Conservation (phyloP, 75 land plant species). For the Cupressus sempervirens region DNA sequence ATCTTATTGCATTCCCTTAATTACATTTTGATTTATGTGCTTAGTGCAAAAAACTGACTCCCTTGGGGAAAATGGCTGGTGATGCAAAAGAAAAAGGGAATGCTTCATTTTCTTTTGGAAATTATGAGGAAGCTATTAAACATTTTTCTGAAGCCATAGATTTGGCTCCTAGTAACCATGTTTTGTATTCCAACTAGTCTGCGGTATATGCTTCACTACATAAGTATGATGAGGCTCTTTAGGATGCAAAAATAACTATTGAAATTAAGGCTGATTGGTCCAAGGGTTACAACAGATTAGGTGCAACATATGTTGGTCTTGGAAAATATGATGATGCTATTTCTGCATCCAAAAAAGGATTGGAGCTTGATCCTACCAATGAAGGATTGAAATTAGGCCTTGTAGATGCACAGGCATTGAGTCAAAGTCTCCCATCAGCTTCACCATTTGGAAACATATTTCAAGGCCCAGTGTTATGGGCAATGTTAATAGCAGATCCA, state of each 20-base stretch:
- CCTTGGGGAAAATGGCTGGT: conserved; percentile 71
- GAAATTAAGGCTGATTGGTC: conserved; percentile 90
- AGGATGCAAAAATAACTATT: conserved; percentile 88
- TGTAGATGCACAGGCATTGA: conserved; percentile 68
- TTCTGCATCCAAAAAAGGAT: conserved; percentile 76
- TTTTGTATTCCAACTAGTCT: conserved; percentile 93
- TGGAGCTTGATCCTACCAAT: conserved; percentile 76
- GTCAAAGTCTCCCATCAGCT: conserved; percentile 17
- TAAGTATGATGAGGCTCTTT: conserved; percentile 66
- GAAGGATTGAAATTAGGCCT: conserved; percentile 83
- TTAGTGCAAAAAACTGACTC: background rate
- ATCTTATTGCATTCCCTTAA: no score
- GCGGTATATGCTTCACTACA: conserved; percentile 90
- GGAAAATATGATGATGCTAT: conserved; percentile 54
- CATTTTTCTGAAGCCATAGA: conserved; percentile 83
- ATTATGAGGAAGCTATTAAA: conserved; percentile 61
- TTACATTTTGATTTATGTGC: background rate
- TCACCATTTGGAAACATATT: no score
- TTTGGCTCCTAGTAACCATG: conserved; percentile 84
- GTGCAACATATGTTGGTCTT: conserved; percentile 89
- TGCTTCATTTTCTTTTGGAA: conserved; percentile 87
- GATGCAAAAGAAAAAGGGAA: conserved; percentile 96
- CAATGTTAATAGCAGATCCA: no score
- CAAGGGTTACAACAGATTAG: conserved; percentile 92
- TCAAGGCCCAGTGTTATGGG: no score